Percentiles rank a stretch among this genome's conserved stretches.
These are phyloP conservation scores for Saturnispora besseyi DNA, from an alignment of 805 yeast genomes.

Conservation along the genomic window DNA sequence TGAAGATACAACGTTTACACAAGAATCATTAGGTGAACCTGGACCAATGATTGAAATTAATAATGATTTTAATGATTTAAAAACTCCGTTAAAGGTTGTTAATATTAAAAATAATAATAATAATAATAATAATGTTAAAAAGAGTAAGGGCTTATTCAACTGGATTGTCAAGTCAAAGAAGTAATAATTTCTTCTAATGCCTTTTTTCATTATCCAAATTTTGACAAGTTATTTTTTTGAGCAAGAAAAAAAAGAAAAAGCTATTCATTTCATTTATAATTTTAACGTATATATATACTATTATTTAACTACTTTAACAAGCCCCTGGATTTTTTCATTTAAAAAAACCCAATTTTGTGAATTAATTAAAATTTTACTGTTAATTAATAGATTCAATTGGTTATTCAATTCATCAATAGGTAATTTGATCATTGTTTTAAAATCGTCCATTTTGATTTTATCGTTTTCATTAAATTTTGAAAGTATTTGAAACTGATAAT, in stretches of 20 bases:
- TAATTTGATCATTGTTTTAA: neutral
- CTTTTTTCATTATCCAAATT: too few relatives aligned
- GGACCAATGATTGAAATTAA: constrained; percentile 26
- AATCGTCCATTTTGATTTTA: neutral
- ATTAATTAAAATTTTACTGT: neutral
- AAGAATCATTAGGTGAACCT: constrained; percentile 26
- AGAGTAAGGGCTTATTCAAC: neutral
- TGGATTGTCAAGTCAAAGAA: neutral
- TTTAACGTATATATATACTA: neutral
- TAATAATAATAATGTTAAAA: neutral
- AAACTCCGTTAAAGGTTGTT: neutral
- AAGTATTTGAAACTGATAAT: neutral
- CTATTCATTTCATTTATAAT: too few relatives aligned
- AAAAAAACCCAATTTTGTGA: neutral
- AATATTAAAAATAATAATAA: neutral
- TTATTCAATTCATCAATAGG: neutral
- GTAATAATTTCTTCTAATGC: neutral
- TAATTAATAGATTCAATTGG: neutral
- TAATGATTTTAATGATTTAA: constrained; percentile 3
- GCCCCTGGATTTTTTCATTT: neutral
- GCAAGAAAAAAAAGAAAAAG: too few relatives aligned
- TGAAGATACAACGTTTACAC: constrained; percentile 23
- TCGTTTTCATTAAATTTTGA: neutral
- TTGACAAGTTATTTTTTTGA: too few relatives aligned
- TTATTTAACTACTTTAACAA: neutral